phyloP scores from a whole-genome alignment of 306 rosid species.

The Prosopis cineraria region DNA sequence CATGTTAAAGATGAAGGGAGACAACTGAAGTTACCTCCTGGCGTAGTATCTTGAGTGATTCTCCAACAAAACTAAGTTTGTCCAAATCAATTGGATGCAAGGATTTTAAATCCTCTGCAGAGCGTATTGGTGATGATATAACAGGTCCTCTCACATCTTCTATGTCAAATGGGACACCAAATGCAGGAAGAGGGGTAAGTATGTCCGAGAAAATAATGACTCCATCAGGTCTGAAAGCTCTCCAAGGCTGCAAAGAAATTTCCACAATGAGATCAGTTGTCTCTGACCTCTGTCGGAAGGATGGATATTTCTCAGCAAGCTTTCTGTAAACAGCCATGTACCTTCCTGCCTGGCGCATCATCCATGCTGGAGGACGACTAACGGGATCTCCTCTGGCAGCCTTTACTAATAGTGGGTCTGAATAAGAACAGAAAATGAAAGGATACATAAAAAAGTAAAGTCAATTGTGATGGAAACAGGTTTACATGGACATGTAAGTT shows the following conservation, averaged over 20 bases:
- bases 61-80: slow-evolving; percentile 79
- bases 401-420: slow-evolving; percentile 92
- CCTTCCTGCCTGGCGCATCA: slow-evolving; percentile 99
- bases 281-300: slow-evolving; percentile 97
- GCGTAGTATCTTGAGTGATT: slow-evolving; percentile 74
- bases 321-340: slow-evolving; percentile 95
- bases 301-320: slow-evolving; percentile 95
- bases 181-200: slow-evolving; percentile 95
- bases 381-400: slow-evolving; percentile 95
- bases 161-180: slow-evolving; percentile 90
- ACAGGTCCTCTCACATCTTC: slow-evolving; percentile 94
- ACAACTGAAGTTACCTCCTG: slow-evolving; percentile 59
- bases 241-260: slow-evolving; percentile 99
- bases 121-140: slow-evolving; percentile 80
- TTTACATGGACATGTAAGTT: slow-evolving; percentile 12
- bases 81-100: slow-evolving; percentile 86
- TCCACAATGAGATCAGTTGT: slow-evolving; percentile 97
- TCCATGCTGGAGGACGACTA: slow-evolving; percentile 97
- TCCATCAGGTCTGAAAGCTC: slow-evolving; percentile 95
- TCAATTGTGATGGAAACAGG: not conserved
- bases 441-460: slow-evolving; percentile 15
- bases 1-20: slow-evolving; percentile 21
- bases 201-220: slow-evolving; percentile 96
- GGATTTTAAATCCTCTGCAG: slow-evolving; percentile 77
- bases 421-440: slow-evolving; percentile 19